phyloP scores from a whole-genome alignment of 345 rosid genomes.

The Salix arbutifolia region DNA sequence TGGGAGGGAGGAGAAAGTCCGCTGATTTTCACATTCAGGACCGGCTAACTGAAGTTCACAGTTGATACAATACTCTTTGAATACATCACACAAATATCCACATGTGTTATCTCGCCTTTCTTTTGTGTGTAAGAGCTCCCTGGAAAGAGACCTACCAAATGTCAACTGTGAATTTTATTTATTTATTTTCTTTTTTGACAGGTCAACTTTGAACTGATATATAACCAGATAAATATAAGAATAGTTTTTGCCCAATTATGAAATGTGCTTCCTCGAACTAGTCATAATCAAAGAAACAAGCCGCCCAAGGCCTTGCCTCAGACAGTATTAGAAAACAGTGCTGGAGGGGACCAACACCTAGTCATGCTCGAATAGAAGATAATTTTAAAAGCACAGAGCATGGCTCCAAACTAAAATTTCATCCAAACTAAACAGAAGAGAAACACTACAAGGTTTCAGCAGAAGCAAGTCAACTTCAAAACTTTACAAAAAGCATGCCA shows the following conservation, averaged over 20 bases:
- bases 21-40: constrained; percentile 21
- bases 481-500: background rate
- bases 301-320: background rate
- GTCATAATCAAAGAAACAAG: background rate
- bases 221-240: background rate
- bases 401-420: background rate
- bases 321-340: background rate
- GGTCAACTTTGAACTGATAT: background rate
- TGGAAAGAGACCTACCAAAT: constrained; percentile 9
- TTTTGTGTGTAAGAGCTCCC: constrained; percentile 30
- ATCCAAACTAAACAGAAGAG: background rate
- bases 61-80: constrained; percentile 19
- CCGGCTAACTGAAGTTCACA: constrained; percentile 33
- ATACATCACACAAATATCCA: constrained; percentile 12
- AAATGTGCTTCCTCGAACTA: background rate
- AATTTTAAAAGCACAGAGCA: background rate
- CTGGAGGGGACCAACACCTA: background rate
- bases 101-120: constrained; percentile 23
- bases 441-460: background rate
- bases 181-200: background rate
- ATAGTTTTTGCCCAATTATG: background rate
- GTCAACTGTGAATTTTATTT: background rate
- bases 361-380: background rate
- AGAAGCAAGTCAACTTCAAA: background rate
- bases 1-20: constrained; percentile 22